Evolutionary conservation across 768 basidiomycete genomes (phyloP), one percentile per base, ranked within the genome.

Genomic region (Rhodotorula kratochvilovae): DNA sequence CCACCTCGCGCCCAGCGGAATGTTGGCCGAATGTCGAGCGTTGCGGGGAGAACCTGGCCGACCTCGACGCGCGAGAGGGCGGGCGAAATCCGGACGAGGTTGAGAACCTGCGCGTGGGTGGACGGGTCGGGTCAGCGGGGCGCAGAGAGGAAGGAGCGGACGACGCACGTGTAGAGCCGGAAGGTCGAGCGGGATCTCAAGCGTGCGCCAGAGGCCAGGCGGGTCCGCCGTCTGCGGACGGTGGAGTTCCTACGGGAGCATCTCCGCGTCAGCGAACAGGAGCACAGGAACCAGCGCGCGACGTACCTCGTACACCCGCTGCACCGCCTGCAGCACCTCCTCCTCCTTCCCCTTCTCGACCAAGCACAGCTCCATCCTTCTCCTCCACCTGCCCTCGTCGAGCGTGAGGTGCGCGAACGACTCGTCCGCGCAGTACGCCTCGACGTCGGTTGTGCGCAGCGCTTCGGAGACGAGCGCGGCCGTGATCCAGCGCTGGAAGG

Each of bases 121-220:
- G 39, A n/a, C n/a, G n/a, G n/a, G n/a, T n/a, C n/a, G n/a, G n/a
- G 29, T 25, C 21, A 56, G 17, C 8, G 56, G 23, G 56, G 17
- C 13, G 50, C 12, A 39, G 39, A 2, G 36, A 42, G 35, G 39
- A 6, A n/a, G 39, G 11, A 5, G 42, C 21, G 42, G 31, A n/a
- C 6, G 19, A 81, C 89, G 81, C 68, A 91, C 92, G 77, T 88
- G 87, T 84, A 91, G 88, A 67, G 81, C 78, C 1, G 92, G 92
- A 42, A 94, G 84, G 77, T 94, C 92, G 11, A 94, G 89, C 35
- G 91, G 91, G 58, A 94, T 90, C 67, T 83, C 84, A 55, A 94
- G 85, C 73, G 88, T 86, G 55, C 87, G 84, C 91, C 91, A 95
- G 27, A 46, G 64, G 35, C 48, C 35, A 21, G 35, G 77, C 29